Evolutionary conservation across 2,329 filamentous ascomycete species (phyloP).

Genomic region (Colletotrichum echinochloae): DNA sequence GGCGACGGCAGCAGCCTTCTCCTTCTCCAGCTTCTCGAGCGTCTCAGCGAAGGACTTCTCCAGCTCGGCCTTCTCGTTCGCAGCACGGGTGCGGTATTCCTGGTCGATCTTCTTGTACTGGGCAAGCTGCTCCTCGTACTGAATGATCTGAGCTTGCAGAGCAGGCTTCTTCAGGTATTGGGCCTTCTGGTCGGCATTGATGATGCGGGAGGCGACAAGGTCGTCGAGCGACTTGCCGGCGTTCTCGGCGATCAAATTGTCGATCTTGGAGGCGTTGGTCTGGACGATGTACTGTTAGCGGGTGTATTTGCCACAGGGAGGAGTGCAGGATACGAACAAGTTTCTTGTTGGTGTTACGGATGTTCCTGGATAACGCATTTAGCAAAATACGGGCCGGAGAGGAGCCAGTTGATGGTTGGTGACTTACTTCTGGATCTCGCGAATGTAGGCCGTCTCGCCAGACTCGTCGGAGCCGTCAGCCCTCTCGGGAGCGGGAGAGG

Average conservation of each 20-base stretch:
- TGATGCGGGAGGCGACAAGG: slow-evolving; percentile 76
- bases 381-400: slow-evolving; percentile 9
- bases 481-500: slow-evolving; percentile 62
- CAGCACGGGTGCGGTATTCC: slow-evolving; percentile 73
- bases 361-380: slow-evolving; percentile 69
- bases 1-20: slow-evolving; percentile 64
- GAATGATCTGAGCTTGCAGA: slow-evolving; percentile 74
- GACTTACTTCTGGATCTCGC: slow-evolving; percentile 88
- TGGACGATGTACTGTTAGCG: slow-evolving; percentile 48
- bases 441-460: slow-evolving; percentile 82
- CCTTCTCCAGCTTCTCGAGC: slow-evolving; percentile 63
- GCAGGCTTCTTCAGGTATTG: slow-evolving; percentile 82
- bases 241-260: slow-evolving; percentile 76
- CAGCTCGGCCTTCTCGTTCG: slow-evolving; percentile 68
- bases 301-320: not conserved
- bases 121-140: slow-evolving; percentile 78
- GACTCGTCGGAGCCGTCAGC: slow-evolving; percentile 69
- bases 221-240: slow-evolving; percentile 78
- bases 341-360: slow-evolving; percentile 95
- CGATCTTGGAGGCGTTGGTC: slow-evolving; percentile 79
- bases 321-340: slow-evolving; percentile 70
- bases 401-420: slow-evolving; percentile 26
- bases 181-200: slow-evolving; percentile 84
- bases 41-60: slow-evolving; percentile 68
- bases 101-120: slow-evolving; percentile 82